phyloP scores from a whole-genome alignment of 148 eudicot species.

The Cornus florida region DNA sequence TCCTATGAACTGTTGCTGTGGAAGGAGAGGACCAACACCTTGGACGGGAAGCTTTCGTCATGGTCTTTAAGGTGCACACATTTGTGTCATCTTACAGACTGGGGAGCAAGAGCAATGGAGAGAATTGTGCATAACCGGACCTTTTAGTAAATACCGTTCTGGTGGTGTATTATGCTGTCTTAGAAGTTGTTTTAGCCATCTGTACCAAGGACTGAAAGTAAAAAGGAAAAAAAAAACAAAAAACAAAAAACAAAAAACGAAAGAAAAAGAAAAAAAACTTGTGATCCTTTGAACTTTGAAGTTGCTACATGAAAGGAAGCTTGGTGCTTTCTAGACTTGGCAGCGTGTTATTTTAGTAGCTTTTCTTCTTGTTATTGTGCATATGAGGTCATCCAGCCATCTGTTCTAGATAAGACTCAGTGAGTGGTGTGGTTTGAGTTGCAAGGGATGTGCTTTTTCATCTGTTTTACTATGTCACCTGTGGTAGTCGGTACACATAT shows the following conservation, averaged over 20 bases:
- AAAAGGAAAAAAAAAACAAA: neutral
- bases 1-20: neutral
- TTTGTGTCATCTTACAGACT: neutral
- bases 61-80: neutral
- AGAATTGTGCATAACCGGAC: neutral
- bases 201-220: neutral
- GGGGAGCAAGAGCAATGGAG: neutral
- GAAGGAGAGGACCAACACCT: slow-evolving; percentile 5
- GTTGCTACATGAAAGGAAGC: neutral
- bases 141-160: neutral
- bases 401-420: neutral
- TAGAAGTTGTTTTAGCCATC: neutral
- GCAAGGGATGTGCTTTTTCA: neutral
- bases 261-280: neutral
- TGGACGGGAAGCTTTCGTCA: neutral
- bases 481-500: neutral
- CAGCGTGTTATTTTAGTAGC: slow-evolving; percentile 1
- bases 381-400: slow-evolving; percentile 3
- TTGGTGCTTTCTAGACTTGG: neutral
- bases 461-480: neutral
- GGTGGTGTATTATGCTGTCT: neutral
- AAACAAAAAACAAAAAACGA: neutral
- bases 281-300: neutral
- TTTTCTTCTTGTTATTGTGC: neutral
- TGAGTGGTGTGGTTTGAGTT: neutral